Conservation (phyloP, 2,329 filamentous ascomycete species). For the Beauveria sp. region DNA sequence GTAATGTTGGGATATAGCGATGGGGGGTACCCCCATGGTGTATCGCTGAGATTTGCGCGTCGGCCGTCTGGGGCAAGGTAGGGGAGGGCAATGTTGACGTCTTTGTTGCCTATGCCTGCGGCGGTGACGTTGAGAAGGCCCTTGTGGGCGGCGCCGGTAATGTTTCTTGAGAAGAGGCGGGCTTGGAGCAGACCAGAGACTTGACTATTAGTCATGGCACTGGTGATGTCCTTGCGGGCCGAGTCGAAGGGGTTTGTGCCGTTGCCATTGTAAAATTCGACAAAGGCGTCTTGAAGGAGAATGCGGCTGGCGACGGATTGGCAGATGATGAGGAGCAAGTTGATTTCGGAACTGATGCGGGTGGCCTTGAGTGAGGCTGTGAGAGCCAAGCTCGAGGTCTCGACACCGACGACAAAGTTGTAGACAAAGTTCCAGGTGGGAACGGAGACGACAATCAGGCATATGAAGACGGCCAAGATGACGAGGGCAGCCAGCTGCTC, state of each 20-base stretch:
- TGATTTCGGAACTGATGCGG: conserved; percentile 69
- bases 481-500: conserved; percentile 81
- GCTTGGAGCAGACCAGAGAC: conserved; percentile 59
- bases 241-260: conserved; percentile 50
- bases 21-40: conserved; percentile 58
- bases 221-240: conserved; percentile 57
- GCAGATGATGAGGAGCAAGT: conserved; percentile 70
- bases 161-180: conserved; percentile 61
- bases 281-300: conserved; percentile 47
- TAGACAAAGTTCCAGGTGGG: conserved; percentile 61
- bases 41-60: conserved; percentile 52
- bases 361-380: conserved; percentile 83
- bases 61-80: conserved; percentile 51
- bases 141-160: conserved; percentile 40
- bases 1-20: conserved; percentile 73
- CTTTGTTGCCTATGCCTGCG: conserved; percentile 21
- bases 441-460: conserved; percentile 72
- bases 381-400: conserved; percentile 58
- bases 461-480: conserved; percentile 64
- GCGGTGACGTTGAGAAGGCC: conserved; percentile 61
- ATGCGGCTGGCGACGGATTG: conserved; percentile 62
- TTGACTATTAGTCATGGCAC: conserved; percentile 57
- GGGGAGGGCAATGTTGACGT: conserved; percentile 51
- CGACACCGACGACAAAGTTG: conserved; percentile 43
- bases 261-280: conserved; percentile 48